Percentiles rank a stretch among this genome's conserved stretches.
Evolutionary conservation across 1,139 yeast species (phyloP).

Genomic region (Hyphopichia fennica): DNA sequence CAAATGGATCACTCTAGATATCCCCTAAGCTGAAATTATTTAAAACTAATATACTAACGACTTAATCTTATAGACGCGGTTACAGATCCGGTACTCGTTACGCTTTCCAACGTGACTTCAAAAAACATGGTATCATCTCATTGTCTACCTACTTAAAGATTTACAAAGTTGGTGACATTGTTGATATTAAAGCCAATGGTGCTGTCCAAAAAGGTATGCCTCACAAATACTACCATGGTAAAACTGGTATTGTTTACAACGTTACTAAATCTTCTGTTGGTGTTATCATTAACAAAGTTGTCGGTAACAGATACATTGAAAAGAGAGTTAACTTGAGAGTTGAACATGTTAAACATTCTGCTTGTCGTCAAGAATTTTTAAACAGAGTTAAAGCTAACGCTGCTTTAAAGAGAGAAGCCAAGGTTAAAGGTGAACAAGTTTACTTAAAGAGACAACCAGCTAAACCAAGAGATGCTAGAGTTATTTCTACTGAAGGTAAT

Average conservation of each 20-base stretch:
- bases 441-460: slow-evolving; percentile 98
- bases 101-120: slow-evolving; percentile 99
- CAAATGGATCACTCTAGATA: too few relatives aligned
- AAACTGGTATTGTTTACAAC: slow-evolving; percentile 98
- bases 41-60: slow-evolving; percentile 6
- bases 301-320: slow-evolving; percentile 98
- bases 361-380: slow-evolving; percentile 98
- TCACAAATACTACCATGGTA: slow-evolving; percentile 99
- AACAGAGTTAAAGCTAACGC: slow-evolving; percentile 98
- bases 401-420: slow-evolving; percentile 90
- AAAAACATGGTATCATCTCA: slow-evolving; percentile 94
- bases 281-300: slow-evolving; percentile 96
- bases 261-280: slow-evolving; percentile 98
- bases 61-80: slow-evolving; percentile 70
- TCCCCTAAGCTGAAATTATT: too few relatives aligned
- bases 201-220: slow-evolving; percentile 99
- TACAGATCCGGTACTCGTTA: slow-evolving; percentile 99
- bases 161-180: slow-evolving; percentile 99
- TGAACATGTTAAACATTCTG: slow-evolving; percentile 99
- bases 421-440: slow-evolving; percentile 88
- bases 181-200: slow-evolving; percentile 99
- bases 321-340: slow-evolving; percentile 98
- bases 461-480: slow-evolving; percentile 91
- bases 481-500: slow-evolving; percentile 75
- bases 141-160: slow-evolving; percentile 95